Evolutionary conservation across 768 basidiomycete species (phyloP).

Genomic region (Stropharia rugosoannulata): DNA sequence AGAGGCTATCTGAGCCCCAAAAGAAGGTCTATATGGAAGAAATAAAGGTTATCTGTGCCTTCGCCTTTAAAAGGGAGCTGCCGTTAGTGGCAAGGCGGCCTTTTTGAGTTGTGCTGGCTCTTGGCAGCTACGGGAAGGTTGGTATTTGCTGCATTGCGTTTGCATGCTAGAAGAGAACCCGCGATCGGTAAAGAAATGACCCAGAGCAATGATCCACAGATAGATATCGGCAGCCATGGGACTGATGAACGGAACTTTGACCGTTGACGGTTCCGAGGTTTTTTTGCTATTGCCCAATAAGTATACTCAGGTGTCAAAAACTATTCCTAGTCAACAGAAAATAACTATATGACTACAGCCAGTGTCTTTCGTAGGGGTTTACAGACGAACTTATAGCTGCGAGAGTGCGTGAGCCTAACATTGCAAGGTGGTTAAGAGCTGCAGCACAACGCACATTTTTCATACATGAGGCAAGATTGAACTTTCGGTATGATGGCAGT

Average conservation of each 20-base stretch:
- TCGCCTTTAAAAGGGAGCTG: conserved; percentile 2
- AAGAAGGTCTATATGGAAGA: neutral
- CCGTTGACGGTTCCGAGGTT: conserved; percentile 2
- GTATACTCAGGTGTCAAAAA: neutral
- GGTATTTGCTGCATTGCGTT: neutral
- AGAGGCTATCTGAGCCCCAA: neutral
- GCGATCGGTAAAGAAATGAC: conserved; percentile 2
- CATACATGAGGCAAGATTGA: too few species aligned
- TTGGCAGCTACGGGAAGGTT: conserved; percentile 4
- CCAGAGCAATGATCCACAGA: conserved; percentile 2
- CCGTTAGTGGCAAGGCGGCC: neutral
- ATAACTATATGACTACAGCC: neutral
- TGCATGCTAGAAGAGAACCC: neutral
- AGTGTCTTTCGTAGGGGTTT: too few species aligned
- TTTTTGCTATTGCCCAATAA: conserved; percentile 4
- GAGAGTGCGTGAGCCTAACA: too few species aligned
- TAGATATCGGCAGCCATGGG: neutral
- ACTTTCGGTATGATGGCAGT: too few species aligned
- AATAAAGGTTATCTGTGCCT: neutral
- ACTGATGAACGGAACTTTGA: neutral
- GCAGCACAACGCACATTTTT: too few species aligned
- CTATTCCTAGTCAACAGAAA: neutral
- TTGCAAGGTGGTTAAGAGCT: too few species aligned
- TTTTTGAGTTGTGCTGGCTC: neutral
- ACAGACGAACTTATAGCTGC: too few species aligned